A percentile compares a stretch with the other conserved stretches of the same genome.
Evolutionary conservation across 192 early-diverging fungal genomes (phyloP).

Genomic region (Geranomyces variabilis): DNA sequence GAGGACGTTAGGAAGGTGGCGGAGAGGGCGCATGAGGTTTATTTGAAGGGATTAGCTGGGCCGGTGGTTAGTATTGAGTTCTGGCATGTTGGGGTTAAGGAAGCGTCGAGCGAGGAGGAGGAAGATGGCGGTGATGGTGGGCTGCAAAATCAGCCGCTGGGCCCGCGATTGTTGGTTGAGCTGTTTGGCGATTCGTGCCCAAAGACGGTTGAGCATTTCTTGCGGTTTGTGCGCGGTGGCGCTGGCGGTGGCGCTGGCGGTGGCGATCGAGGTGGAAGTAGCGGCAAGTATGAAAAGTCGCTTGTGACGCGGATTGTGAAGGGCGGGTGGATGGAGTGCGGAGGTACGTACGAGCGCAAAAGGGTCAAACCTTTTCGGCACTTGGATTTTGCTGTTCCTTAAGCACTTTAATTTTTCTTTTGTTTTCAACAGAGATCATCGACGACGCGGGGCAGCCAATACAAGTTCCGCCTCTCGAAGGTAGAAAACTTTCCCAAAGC

Average conservation of each 20-base stretch:
- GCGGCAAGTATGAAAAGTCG: slow-evolving; percentile 16
- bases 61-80: slow-evolving; percentile 12
- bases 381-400: neutral
- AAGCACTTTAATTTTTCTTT: neutral
- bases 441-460: slow-evolving; percentile 4
- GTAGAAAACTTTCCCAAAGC: neutral
- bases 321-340: slow-evolving; percentile 52
- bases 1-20: neutral
- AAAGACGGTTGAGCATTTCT: slow-evolving; percentile 33
- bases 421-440: slow-evolving; percentile 2
- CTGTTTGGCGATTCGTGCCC: slow-evolving; percentile 45
- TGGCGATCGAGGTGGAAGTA: too few relatives aligned
- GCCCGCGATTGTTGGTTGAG: slow-evolving; percentile 26
- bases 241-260: neutral
- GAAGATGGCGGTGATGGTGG: neutral
- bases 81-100: too few relatives aligned
- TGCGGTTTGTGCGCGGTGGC: slow-evolving; percentile 34
- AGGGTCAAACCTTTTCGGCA: too few relatives aligned
- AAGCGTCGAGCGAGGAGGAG: slow-evolving; percentile 3
- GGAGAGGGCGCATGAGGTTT: neutral
- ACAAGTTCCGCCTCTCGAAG: slow-evolving; percentile 6
- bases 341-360: slow-evolving; percentile 27
- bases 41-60: neutral
- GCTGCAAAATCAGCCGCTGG: slow-evolving; percentile 9
- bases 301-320: slow-evolving; percentile 38